Percentiles rank a stretch among this genome's conserved stretches.
Evolutionary conservation across 768 basidiomycete species (phyloP).

Genomic region (Amanita jacksonii): DNA sequence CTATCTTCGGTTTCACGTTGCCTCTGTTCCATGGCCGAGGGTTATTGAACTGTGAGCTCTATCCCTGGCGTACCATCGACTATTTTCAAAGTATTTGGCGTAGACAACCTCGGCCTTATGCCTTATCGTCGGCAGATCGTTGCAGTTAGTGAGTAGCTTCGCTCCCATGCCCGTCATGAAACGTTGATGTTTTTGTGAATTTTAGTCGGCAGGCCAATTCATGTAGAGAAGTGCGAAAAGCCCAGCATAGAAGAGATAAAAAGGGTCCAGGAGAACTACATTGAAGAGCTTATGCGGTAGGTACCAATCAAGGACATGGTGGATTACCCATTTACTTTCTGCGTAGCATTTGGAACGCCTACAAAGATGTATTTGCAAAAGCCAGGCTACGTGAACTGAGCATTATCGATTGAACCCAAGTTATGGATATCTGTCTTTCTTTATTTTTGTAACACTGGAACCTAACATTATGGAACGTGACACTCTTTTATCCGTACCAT

Average conservation of each 20-base stretch:
- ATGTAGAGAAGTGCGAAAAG: constrained; percentile 63
- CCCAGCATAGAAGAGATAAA: constrained; percentile 78
- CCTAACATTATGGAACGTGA: too few relatives aligned
- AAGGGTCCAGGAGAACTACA: constrained; percentile 76
- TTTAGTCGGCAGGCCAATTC: constrained; percentile 84
- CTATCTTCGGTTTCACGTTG: constrained; percentile 88
- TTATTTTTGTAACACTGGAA: too few relatives aligned
- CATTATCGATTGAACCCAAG: constrained; percentile 51
- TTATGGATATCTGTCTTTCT: background rate
- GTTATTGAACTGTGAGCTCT: constrained; percentile 75
- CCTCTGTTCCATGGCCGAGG: constrained; percentile 98
- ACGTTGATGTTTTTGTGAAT: background rate
- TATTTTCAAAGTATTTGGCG: background rate
- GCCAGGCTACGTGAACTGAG: constrained; percentile 68
- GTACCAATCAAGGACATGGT: constrained; percentile 16
- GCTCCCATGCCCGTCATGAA: background rate
- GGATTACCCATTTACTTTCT: background rate
- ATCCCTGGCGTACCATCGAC: background rate
- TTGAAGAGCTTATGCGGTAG: constrained; percentile 84
- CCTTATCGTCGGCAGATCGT: constrained; percentile 93
- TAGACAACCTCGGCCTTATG: constrained; percentile 93
- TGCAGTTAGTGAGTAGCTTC: constrained; percentile 74
- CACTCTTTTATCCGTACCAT: too few relatives aligned
- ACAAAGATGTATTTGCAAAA: constrained; percentile 91
- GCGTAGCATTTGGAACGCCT: constrained; percentile 86